phyloP scores from a whole-genome alignment of 495 filamentous ascomycete species.

The Podospora anserina region DNA sequence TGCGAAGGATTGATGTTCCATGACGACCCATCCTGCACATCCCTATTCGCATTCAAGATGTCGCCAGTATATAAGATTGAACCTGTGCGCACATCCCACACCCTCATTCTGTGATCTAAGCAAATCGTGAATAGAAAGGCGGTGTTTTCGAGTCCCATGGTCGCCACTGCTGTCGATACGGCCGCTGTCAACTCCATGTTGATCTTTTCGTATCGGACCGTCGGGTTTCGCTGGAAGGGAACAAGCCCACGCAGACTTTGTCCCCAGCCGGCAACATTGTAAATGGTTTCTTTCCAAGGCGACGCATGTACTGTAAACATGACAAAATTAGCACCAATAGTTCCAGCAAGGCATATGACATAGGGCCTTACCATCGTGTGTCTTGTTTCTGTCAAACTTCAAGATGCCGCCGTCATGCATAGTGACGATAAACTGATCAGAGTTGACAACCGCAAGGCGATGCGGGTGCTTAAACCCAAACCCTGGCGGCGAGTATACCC shows the following conservation, averaged over 20 bases:
- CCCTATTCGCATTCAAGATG: constrained; percentile 53
- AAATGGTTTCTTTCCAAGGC: constrained; percentile 73
- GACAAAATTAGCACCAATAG: constrained; percentile 7
- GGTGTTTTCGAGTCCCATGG: constrained; percentile 39
- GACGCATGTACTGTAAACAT: constrained; percentile 39
- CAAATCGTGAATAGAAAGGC: constrained; percentile 76
- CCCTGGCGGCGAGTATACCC: constrained; percentile 63
- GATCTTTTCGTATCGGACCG: constrained; percentile 60
- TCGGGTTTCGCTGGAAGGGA: constrained; percentile 63
- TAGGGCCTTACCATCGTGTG: constrained; percentile 60
- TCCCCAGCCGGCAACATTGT: constrained; percentile 75
- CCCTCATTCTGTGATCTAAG: constrained; percentile 78
- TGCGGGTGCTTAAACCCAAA: constrained; percentile 78
- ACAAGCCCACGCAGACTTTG: constrained; percentile 69
- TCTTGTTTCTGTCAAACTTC: constrained; percentile 61
- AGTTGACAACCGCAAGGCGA: constrained; percentile 68
- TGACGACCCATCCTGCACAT: constrained; percentile 56
- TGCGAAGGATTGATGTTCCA: constrained; percentile 74
- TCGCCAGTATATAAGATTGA: constrained; percentile 69
- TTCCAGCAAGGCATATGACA: too few species aligned
- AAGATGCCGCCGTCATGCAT: constrained; percentile 80
- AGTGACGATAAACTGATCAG: constrained; percentile 71
- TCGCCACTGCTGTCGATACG: constrained; percentile 56
- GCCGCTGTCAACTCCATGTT: constrained; percentile 64
- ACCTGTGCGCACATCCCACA: constrained; percentile 78